Evolutionary conservation across 2,329 filamentous ascomycete genomes (phyloP).

Genomic region (Exophiala calicioides): DNA sequence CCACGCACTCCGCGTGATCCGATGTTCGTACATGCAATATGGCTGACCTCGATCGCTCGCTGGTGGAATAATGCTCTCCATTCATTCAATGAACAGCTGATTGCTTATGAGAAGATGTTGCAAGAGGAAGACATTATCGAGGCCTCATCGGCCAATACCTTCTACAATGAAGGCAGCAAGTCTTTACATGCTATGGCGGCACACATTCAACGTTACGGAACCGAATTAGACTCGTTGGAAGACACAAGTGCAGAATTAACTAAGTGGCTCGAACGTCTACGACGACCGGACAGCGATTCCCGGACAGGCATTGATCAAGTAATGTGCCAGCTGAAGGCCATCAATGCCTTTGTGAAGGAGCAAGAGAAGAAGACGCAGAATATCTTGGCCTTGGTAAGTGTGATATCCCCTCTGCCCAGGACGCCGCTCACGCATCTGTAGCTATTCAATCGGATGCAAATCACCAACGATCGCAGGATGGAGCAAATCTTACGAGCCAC

Average conservation of each 20-base stretch:
- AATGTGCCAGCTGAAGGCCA: neutral
- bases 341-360: neutral
- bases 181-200: neutral
- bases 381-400: neutral
- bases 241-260: neutral
- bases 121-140: neutral
- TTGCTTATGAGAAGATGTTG: neutral
- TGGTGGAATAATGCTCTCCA: neutral
- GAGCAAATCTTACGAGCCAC: neutral
- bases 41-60: no score
- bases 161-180: neutral
- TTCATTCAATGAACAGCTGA: neutral
- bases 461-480: neutral
- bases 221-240: neutral
- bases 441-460: neutral
- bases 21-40: no score
- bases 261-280: neutral
- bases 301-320: neutral
- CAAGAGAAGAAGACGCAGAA: neutral
- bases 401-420: neutral
- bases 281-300: neutral
- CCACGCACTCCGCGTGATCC: no score
- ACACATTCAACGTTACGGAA: neutral
- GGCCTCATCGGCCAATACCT: neutral
- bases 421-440: neutral